Conservation (phyloP, 805 yeast species). For the Saturnispora dispora region DNA sequence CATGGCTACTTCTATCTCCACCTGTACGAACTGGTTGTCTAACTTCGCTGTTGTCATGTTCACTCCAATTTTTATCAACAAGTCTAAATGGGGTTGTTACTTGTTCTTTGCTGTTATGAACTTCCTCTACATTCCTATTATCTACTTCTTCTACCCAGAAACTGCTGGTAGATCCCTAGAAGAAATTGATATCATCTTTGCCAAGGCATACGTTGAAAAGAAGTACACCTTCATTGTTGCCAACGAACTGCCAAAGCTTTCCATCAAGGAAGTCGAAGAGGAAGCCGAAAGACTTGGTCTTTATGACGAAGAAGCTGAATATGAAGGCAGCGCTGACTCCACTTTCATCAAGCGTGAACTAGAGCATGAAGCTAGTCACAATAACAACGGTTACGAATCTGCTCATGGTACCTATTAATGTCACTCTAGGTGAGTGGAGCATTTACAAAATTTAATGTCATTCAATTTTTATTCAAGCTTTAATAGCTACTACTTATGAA, state of each 20-base stretch:
- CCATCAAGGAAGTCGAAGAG: conserved; percentile 47
- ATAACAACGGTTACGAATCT: conserved; percentile 3
- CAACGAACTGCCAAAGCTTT: conserved; percentile 47
- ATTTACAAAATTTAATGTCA: not conserved
- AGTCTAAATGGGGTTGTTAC: conserved; percentile 56
- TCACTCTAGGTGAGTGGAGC: not conserved
- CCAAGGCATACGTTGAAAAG: conserved; percentile 48
- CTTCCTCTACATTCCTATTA: conserved; percentile 50
- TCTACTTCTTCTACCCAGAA: conserved; percentile 65
- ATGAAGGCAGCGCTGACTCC: not conserved
- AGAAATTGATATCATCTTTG: conserved; percentile 63
- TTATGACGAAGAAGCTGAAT: conserved; percentile 18
- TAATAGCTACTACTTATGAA: not conserved
- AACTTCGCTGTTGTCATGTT: conserved; percentile 64
- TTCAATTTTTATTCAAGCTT: not conserved
- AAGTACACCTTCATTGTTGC: conserved; percentile 59
- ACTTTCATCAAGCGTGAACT: conserved; percentile 4
- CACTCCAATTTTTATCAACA: conserved; percentile 47
- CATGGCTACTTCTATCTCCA: conserved; percentile 51
- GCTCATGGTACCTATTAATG: conserved; percentile 6
- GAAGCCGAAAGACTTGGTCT: conserved; percentile 54
- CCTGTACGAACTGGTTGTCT: conserved; percentile 62
- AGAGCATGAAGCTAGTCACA: conserved; percentile 4
- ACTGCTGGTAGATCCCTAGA: conserved; percentile 70
- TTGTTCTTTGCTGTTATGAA: conserved; percentile 60